Base-by-base conservation (phyloP, 371 early-diverging fungal species). In the Mortierella sp. region DNA sequence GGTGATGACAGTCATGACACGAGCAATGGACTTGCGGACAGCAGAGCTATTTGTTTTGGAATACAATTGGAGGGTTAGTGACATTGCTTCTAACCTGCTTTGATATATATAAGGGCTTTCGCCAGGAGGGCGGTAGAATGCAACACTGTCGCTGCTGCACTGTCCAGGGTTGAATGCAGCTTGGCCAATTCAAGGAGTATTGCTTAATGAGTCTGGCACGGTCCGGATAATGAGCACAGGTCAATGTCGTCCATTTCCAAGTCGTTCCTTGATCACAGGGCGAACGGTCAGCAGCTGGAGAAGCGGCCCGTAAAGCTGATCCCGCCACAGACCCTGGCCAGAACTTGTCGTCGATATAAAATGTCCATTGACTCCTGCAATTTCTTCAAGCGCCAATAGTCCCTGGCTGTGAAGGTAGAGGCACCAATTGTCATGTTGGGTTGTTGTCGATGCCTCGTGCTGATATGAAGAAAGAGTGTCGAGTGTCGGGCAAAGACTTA, bases 11-110 rank as follows among this genome's bases (percentile, higher is more conserved):
- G 98, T 98, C 88, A 96, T 89, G 79, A 97, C 96, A 77, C 97
- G 95, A 73, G 98, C 98, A 89, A 98, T 93, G 87, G 93, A 91
- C 93, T 96, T 97, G 92, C 97, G 97, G 87, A 96, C 95, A 70
- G 89, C 84, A 80, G 91, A 90, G 90, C 94, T 95, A 69, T 73
- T 54, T 64, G 53, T 31, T 44, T 24, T 67, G 2, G 50, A 44
- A 34, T 34, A 40, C 28, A n/a, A 34, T 16, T 24, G 46, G 9
- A 43, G 24, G 5, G 40, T 76, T n/a, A 26, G 43, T 64, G 0
- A 69, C 8, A 76, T 26, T 24, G 21, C 24, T 67, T 2, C 10
- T 40, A 24, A 6, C 43, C 5, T n/a, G n/a, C 4, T 37, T 40
- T 2, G 0, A 8, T 1, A 37, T 5, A 37, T 34, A n/a, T n/a